Evolutionary conservation across 345 rosid genomes (phyloP).

Genomic region (Geranium brycei): DNA sequence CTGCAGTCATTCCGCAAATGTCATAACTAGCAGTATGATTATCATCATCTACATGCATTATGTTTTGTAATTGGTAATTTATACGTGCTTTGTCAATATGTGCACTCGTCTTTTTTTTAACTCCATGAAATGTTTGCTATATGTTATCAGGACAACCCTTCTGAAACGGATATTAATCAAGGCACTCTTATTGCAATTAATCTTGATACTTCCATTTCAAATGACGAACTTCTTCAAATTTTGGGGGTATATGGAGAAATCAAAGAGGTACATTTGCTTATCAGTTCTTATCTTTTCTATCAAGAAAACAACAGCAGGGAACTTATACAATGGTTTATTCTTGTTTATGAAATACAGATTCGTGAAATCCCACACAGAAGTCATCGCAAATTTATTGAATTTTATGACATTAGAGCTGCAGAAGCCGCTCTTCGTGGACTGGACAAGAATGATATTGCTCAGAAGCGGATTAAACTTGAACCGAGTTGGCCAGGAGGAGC

Average conservation of each 20-base stretch:
- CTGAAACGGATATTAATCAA: constrained; percentile 24
- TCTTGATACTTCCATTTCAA: constrained; percentile 26
- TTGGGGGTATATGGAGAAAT: constrained; percentile 28
- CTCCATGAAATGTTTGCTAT: constrained; percentile 6
- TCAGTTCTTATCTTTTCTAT: neutral
- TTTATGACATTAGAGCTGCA: constrained; percentile 30
- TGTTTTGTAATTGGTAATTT: neutral
- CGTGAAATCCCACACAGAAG: constrained; percentile 16
- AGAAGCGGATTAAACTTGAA: constrained; percentile 25
- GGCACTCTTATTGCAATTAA: constrained; percentile 23
- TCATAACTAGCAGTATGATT: neutral
- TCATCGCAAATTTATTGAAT: constrained; percentile 24
- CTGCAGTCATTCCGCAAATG: neutral
- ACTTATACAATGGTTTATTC: neutral
- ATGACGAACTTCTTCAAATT: constrained; percentile 24
- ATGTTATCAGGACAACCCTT: constrained; percentile 18
- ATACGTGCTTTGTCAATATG: neutral
- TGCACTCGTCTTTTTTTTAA: neutral
- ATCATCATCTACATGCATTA: constrained; percentile 2
- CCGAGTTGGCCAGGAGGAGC: constrained; percentile 16
- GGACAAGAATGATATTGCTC: constrained; percentile 21
- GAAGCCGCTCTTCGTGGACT: constrained; percentile 25
- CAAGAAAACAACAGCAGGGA: neutral
- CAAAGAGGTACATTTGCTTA: constrained; percentile 16
- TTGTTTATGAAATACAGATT: constrained; percentile 15